Conservation (phyloP, 2,329 filamentous ascomycete genomes). For the Ambrosiella xylebori region DNA sequence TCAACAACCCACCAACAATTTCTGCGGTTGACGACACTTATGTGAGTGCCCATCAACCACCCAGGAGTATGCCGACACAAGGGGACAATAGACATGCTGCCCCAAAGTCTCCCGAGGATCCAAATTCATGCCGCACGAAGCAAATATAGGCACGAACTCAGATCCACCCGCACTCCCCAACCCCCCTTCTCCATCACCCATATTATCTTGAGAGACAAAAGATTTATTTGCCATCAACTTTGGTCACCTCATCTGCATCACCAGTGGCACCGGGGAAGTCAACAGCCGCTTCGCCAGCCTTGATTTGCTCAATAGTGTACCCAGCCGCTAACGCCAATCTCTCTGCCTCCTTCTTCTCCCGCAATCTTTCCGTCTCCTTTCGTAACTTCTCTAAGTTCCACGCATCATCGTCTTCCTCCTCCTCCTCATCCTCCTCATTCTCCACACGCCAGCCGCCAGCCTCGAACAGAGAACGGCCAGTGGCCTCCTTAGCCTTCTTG, state of each 20-base stretch:
- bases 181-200: no score
- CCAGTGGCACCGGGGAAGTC: slow-evolving; percentile 12
- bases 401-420: slow-evolving; percentile 39
- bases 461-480: slow-evolving; percentile 87
- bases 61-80: neutral
- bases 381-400: slow-evolving; percentile 77
- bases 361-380: slow-evolving; percentile 64
- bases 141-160: neutral
- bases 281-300: slow-evolving; percentile 9
- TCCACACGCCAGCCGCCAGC: slow-evolving; percentile 77
- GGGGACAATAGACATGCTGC: slow-evolving; percentile 3
- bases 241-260: neutral
- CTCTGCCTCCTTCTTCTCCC: slow-evolving; percentile 64
- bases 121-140: neutral
- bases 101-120: neutral
- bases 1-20: neutral
- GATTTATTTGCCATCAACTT: neutral
- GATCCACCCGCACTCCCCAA: neutral
- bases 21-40: neutral
- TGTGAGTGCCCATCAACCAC: slow-evolving; percentile 4
- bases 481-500: slow-evolving; percentile 82
- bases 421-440: slow-evolving; percentile 42
- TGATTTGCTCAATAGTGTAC: slow-evolving; percentile 11
- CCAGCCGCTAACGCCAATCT: slow-evolving; percentile 13
- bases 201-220: neutral